phyloP scores from a whole-genome alignment of 129 eudicot species.

The Logfia minima region DNA sequence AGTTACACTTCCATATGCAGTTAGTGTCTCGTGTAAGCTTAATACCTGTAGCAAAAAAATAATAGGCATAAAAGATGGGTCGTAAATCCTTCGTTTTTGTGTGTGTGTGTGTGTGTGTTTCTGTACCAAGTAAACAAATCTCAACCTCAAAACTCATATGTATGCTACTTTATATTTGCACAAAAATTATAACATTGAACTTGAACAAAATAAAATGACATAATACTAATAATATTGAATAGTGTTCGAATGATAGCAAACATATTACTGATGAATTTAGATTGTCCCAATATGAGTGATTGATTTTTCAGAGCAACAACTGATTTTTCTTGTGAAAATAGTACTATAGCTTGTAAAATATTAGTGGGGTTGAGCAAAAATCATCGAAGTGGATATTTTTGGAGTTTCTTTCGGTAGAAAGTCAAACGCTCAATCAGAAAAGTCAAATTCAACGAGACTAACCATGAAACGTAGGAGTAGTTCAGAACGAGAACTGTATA shows the following conservation, averaged over 20 bases:
- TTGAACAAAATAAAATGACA: background rate
- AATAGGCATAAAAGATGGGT: constrained; percentile 1
- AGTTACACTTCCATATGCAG: constrained; percentile 39
- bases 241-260: background rate
- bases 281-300: background rate
- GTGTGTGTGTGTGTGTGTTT: too few relatives aligned
- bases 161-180: constrained; percentile 1
- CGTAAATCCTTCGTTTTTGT: background rate
- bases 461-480: constrained; percentile 83
- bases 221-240: too few relatives aligned
- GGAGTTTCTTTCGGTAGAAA: background rate
- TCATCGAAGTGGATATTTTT: background rate
- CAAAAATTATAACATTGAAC: background rate
- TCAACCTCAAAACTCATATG: background rate
- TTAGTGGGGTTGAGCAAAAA: background rate
- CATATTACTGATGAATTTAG: background rate
- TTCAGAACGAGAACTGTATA: constrained; percentile 68
- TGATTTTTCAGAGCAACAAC: background rate
- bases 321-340: too few relatives aligned
- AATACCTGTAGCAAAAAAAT: constrained; percentile 28
- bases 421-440: constrained; percentile 10
- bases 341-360: too few relatives aligned
- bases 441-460: constrained; percentile 29
- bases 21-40: constrained; percentile 37
- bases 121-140: background rate